phyloP scores from a whole-genome alignment of 768 basidiomycete genomes.

The Auriscalpium vulgare region DNA sequence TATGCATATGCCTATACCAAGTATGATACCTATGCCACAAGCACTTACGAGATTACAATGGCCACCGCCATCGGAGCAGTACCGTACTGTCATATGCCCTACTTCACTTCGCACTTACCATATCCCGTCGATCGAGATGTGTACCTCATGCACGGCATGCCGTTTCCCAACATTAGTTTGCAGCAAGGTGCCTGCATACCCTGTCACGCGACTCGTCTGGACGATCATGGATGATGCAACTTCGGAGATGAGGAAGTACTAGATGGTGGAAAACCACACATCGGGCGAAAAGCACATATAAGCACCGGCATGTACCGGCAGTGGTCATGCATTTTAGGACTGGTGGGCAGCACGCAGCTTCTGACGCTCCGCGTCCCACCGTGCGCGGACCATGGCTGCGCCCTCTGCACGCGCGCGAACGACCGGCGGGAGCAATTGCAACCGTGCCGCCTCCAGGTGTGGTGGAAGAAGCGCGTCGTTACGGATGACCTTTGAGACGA shows the following conservation, averaged over 20 bases:
- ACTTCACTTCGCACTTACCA: background rate
- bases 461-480: conserved; percentile 60
- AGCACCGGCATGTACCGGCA: background rate
- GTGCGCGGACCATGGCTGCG: conserved; percentile 57
- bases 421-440: conserved; percentile 48
- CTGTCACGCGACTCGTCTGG: too few relatives aligned
- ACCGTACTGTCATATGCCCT: background rate
- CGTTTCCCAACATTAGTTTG: background rate
- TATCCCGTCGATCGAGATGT: conserved; percentile 2
- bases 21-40: conserved; percentile 2
- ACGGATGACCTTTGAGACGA: conserved; percentile 67
- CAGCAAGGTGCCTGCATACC: too few relatives aligned
- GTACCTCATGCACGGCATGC: conserved; percentile 2
- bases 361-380: conserved; percentile 60
- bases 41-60: background rate
- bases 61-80: background rate
- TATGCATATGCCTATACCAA: background rate
- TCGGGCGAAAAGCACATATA: too few relatives aligned
- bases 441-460: conserved; percentile 54
- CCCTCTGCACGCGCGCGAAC: conserved; percentile 64
- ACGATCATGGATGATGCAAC: too few relatives aligned
- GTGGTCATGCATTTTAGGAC: background rate
- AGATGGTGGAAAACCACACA: background rate
- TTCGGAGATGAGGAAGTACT: background rate
- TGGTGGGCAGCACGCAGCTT: conserved; percentile 7